phyloP scores from a whole-genome alignment of 768 basidiomycete species.

The Phylloporus sp. region DNA sequence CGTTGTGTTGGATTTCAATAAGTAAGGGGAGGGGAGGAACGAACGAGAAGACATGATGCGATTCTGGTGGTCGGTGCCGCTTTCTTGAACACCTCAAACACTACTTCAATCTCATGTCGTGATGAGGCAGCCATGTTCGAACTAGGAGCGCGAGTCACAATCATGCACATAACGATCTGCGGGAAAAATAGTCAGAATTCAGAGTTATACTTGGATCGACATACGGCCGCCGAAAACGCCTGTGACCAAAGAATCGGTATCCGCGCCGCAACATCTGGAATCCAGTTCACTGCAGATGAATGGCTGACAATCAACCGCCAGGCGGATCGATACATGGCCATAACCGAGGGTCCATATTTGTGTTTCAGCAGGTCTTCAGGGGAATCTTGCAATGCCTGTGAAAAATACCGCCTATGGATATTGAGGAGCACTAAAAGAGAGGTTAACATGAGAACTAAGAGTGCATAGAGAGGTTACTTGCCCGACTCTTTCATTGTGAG shows the following conservation, averaged over 20 bases:
- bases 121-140: constrained; percentile 47
- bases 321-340: constrained; percentile 68
- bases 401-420: constrained; percentile 66
- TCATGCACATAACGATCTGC: constrained; percentile 58
- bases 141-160: constrained; percentile 47
- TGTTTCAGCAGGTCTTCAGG: constrained; percentile 57
- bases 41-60: constrained; percentile 44
- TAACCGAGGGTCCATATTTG: constrained; percentile 63
- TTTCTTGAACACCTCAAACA: constrained; percentile 44
- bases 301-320: constrained; percentile 59
- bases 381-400: constrained; percentile 58
- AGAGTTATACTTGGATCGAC: constrained; percentile 18
- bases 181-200: neutral
- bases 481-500: constrained; percentile 49
- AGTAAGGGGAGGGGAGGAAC: constrained; percentile 10
- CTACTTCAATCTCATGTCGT: constrained; percentile 44
- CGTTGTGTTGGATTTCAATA: neutral
- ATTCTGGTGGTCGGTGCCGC: constrained; percentile 43
- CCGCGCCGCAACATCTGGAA: constrained; percentile 42
- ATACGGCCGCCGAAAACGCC: constrained; percentile 58
- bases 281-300: constrained; percentile 37
- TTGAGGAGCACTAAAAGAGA: constrained; percentile 50
- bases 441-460: neutral
- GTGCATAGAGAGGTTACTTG: constrained; percentile 20
- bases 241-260: constrained; percentile 62